Conservation (phyloP, 345 rosid genomes). For the Leavenworthia alabamica region DNA sequence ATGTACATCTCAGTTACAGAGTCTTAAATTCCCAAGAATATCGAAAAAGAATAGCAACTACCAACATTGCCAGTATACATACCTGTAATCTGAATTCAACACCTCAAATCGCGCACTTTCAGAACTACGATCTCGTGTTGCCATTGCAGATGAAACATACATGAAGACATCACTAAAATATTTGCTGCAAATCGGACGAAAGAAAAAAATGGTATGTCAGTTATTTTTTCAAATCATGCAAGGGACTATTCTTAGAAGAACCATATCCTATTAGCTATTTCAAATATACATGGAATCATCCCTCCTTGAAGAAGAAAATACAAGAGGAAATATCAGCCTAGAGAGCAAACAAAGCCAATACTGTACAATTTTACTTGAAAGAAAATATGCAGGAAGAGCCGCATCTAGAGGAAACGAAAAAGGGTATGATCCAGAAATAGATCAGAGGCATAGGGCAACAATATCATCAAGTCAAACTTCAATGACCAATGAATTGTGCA, state of each 20-base stretch:
- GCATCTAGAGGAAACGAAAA: neutral
- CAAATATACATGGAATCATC: slow-evolving; percentile 5
- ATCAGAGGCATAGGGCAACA: neutral
- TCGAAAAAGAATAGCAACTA: slow-evolving; percentile 1
- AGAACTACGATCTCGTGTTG: slow-evolving; percentile 82
- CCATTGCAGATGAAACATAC: slow-evolving; percentile 85
- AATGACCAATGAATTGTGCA: neutral
- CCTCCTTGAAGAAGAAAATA: slow-evolving; percentile 10
- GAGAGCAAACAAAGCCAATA: slow-evolving; percentile 2
- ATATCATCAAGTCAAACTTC: neutral
- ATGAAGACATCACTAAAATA: slow-evolving; percentile 77
- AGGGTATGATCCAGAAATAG: neutral
- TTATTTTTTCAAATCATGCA: slow-evolving; percentile 13
- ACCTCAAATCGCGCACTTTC: slow-evolving; percentile 95
- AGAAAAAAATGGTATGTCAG: slow-evolving; percentile 12
- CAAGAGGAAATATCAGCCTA: neutral
- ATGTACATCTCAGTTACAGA: slow-evolving; percentile 6
- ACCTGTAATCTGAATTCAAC: slow-evolving; percentile 76
- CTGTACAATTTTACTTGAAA: neutral
- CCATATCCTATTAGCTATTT: slow-evolving; percentile 4
- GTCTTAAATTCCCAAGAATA: slow-evolving; percentile 4
- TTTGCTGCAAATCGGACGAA: slow-evolving; percentile 53
- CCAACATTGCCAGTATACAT: slow-evolving; percentile 15
- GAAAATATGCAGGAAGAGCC: slow-evolving; percentile 1
- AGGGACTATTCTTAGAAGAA: neutral